Percentiles rank a stretch among this genome's conserved stretches.
Conservation (phyloP, 2,329 filamentous ascomycete genomes). For the Cryphonectria radicalis region DNA sequence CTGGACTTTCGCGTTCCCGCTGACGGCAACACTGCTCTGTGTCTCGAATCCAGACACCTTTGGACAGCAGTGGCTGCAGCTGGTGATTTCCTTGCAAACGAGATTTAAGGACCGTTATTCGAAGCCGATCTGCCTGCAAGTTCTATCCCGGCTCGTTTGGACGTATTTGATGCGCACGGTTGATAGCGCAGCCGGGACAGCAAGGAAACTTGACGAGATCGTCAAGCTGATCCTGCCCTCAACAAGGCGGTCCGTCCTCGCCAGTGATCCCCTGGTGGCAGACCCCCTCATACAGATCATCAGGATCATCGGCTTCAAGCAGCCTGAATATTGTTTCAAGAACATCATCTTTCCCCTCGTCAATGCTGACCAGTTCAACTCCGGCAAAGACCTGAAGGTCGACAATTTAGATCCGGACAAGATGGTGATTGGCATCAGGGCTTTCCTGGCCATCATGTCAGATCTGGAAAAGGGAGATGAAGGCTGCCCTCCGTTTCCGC, state of each 20-base stretch:
- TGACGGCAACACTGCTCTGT: constrained; percentile 86
- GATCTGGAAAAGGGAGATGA: constrained; percentile 86
- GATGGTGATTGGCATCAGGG: constrained; percentile 95
- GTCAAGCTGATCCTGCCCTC: constrained; percentile 81
- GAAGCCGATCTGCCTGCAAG: constrained; percentile 80
- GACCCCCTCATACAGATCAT: constrained; percentile 94
- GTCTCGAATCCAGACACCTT: constrained; percentile 86
- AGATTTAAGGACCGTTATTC: constrained; percentile 84
- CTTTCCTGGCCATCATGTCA: constrained; percentile 90
- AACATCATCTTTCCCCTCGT: constrained; percentile 94
- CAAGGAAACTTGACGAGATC: constrained; percentile 87
- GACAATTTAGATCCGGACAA: constrained; percentile 95
- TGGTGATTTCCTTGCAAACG: constrained; percentile 76
- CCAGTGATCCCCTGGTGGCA: constrained; percentile 80
- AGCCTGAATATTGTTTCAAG: constrained; percentile 91
- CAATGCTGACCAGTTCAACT: constrained; percentile 85
- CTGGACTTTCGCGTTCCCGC: constrained; percentile 86
- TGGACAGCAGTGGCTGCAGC: constrained; percentile 81
- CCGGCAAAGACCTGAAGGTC: constrained; percentile 77
- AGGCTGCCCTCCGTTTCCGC: constrained; percentile 81
- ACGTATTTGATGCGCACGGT: constrained; percentile 87
- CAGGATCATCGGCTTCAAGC: constrained; percentile 89
- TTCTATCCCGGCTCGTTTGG: constrained; percentile 89
- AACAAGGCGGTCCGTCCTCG: constrained; percentile 79
- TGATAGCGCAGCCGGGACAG: constrained; percentile 69